Evolutionary conservation across 495 filamentous ascomycete species (phyloP), one percentile per base, ranked within the genome.

Genomic region (Penicillium manginii): DNA sequence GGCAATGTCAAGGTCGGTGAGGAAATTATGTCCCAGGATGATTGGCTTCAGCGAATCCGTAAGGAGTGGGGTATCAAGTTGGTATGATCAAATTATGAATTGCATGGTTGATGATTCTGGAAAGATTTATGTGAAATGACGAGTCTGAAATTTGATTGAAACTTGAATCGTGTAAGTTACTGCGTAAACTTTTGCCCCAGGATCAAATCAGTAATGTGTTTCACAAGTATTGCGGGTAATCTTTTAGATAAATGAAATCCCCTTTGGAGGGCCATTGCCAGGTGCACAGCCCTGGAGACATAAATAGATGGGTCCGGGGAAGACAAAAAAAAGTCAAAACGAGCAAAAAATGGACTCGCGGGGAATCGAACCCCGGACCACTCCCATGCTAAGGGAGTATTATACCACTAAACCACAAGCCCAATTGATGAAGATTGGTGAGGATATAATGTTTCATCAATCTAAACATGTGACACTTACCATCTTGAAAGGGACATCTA

Each of bases 311-410:
- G n/a, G n/a, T 29, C 26, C 26, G 5, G 6, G 9, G 6, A 29
- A 29, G 26, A n/a, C n/a, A n/a, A n/a, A n/a, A n/a, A n/a, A n/a
- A n/a, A 8, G 6, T 4, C 72, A 69, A 70, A 69, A 64, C n/a
- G 9, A 8, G 6, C 21, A 74, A 69, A 70, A 69, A 64, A 66
- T 75, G 73, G 73, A 73, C 71, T 73, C 76, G 80, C 80, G 72
- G 80, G 79, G 77, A 82, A 81, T 82, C 76, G 79, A 83, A 82
- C 76, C 80, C 80, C 73, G 77, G 80, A 81, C 79, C 77, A 78
- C 78, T 73, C 77, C 76, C 76, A 79, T 73, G 70, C 75, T 73
- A 78, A 78, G 69, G 64, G 68, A 62, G 69, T 68, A 69, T 75
- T 73, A 76, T 76, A 74, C 73, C 73, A 76, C 73, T 76, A 76